Conservation (phyloP, 2,329 filamentous ascomycete genomes). For the Fusarium scirpi region DNA sequence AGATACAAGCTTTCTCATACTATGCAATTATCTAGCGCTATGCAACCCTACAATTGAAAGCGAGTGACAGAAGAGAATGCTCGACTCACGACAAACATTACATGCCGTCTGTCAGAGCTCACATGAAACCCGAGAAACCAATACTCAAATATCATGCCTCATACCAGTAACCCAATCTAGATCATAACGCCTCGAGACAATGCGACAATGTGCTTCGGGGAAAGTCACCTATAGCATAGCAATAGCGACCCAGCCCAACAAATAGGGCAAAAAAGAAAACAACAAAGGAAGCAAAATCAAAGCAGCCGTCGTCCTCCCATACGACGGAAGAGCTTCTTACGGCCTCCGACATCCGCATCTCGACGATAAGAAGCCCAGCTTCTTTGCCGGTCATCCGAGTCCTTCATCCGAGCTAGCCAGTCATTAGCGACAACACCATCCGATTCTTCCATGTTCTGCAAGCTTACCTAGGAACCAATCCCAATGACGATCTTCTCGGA, state of each 20-base stretch:
- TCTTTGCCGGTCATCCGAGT: constrained; percentile 63
- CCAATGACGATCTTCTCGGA: constrained; percentile 69
- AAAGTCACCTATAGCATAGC: constrained; percentile 34
- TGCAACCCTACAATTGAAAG: constrained; percentile 24
- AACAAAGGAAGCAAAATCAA: constrained; percentile 25
- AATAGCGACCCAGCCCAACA: constrained; percentile 40
- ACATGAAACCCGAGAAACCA: constrained; percentile 26
- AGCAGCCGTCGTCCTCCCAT: constrained; percentile 52
- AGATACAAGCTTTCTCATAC: constrained; percentile 34
- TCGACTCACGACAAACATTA: constrained; percentile 13
- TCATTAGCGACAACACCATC: constrained; percentile 22
- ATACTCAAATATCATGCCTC: constrained; percentile 21
- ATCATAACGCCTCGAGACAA: constrained; percentile 45
- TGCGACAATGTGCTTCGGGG: constrained; percentile 45
- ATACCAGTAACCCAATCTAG: constrained; percentile 39
- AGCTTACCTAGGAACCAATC: constrained; percentile 70
- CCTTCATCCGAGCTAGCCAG: constrained; percentile 62
- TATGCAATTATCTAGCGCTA: constrained; percentile 25
- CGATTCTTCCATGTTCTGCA: not conserved
- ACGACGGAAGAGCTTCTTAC: constrained; percentile 57
- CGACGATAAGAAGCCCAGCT: constrained; percentile 60
- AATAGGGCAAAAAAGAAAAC: not conserved
- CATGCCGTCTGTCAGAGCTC: constrained; percentile 19
- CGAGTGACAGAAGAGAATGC: constrained; percentile 38
- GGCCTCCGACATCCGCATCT: constrained; percentile 47